Conservation (phyloP, 148 eudicot genomes). For the Rhododendron griersonianum region DNA sequence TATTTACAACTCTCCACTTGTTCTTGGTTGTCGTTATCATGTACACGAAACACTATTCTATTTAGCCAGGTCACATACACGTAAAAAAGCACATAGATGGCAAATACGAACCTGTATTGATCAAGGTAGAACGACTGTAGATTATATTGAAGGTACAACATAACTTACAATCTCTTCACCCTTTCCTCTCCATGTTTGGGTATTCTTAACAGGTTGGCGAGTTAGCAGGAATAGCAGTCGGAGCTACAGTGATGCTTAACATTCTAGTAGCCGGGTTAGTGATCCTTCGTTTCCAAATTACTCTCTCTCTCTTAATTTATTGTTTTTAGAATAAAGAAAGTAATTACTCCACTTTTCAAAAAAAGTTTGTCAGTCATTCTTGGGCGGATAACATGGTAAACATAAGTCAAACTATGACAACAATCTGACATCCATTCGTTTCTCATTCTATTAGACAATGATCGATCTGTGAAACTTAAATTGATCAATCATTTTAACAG, state of each 20-base stretch:
- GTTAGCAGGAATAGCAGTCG: constrained; percentile 94
- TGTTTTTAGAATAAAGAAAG: neutral
- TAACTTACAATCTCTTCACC: neutral
- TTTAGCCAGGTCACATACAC: neutral
- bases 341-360: neutral
- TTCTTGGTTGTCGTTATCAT: neutral
- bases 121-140: neutral
- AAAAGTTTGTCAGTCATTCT: neutral
- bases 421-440: too few species aligned
- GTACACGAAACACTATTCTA: neutral
- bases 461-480: neutral
- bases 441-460: neutral
- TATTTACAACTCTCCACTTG: neutral
- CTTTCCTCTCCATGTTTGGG: neutral
- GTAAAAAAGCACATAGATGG: neutral
- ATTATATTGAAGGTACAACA: neutral
- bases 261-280: constrained; percentile 1
- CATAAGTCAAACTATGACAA: neutral
- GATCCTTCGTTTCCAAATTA: neutral
- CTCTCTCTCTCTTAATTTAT: neutral
- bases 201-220: constrained; percentile 71
- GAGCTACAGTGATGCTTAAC: constrained; percentile 75
- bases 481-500: neutral
- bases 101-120: neutral
- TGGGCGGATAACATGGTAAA: neutral